Conservation (phyloP, 495 filamentous ascomycete species). For the Aspergillus steynii region DNA sequence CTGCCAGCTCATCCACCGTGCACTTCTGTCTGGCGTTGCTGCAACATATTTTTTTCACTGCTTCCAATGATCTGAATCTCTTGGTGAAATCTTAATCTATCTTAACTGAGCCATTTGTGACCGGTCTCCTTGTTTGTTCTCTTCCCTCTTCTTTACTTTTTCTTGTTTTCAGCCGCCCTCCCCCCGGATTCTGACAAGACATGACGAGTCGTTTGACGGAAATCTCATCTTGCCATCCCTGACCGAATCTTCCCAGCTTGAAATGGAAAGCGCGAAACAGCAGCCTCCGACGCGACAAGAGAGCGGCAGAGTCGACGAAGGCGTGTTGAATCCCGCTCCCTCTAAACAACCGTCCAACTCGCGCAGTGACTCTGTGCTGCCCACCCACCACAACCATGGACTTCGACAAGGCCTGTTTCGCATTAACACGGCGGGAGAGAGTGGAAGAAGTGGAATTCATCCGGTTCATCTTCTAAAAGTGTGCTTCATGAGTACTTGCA, state of each 20-base stretch:
- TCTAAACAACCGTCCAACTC: neutral
- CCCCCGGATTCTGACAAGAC: neutral
- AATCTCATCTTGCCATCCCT: neutral
- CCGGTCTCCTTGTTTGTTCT: neutral
- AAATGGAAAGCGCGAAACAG: conserved; percentile 1
- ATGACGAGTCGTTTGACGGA: neutral
- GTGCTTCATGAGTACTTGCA: conserved; percentile 59
- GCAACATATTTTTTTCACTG: neutral
- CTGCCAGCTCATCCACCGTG: neutral
- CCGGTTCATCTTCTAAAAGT: conserved; percentile 61
- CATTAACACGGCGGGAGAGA: conserved; percentile 63
- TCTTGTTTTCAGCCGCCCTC: neutral
- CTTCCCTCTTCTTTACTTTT: neutral
- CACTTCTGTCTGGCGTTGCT: too few relatives aligned
- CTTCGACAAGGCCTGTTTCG: conserved; percentile 35
- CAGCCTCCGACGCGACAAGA: conserved; percentile 3
- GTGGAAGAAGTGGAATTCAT: conserved; percentile 61
- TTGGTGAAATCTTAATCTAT: neutral
- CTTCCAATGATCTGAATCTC: neutral
- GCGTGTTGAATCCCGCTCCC: conserved; percentile 3
- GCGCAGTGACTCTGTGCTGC: conserved; percentile 25
- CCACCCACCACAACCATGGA: conserved; percentile 28
- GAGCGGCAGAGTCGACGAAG: neutral
- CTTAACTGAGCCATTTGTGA: too few relatives aligned
- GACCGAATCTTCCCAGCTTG: neutral